Base-by-base conservation (phyloP, 495 filamentous ascomycete genomes). In the Viridothelium virens region DNA sequence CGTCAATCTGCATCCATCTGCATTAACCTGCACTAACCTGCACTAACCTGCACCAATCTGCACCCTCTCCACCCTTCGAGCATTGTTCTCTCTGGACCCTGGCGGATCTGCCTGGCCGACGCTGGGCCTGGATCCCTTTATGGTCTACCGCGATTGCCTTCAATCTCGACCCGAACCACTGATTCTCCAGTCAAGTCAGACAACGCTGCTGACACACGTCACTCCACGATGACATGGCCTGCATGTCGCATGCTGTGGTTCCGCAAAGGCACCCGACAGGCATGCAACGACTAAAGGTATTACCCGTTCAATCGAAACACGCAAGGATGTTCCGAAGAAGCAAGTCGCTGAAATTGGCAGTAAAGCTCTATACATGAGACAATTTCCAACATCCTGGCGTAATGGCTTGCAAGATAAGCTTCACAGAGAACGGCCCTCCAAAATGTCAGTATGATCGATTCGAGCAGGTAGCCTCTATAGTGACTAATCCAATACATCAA, bases 1-100 rank as follows among this genome's bases (percentile, higher is more conserved):
- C 25, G 25, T 25, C 25, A 25, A 25, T 25, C 25, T 25, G 25
- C 25, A 25, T 25, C 25, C 25, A 25, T 25, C 25, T 25, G 25
- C 25, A 25, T 25, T 25, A 25, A 25, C 25, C 25, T 25, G 25
- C 25, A 25, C 25, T 25, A 25, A 25, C 25, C 25, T 25, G 25
- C 25, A 25, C 25, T 25, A 25, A 25, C 25, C 25, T 25, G 25
- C 25, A 25, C 25, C 25, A 25, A 25, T 25, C 25, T 25, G 25
- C 25, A 25, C 25, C 25, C 25, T 25, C 25, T 25, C 25, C 25
- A 25, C 25, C 48, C n/a, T n/a, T 16, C 41, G 7, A 44, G 7
- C 14, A 59, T 59, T 59, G 53, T 59, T 31, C 31, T 53, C 9
- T 36, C 53, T 59, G 53, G 53, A 59, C 53, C 53, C 41, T 44